Base-by-base conservation (phyloP, 257 asterid species). In the Schizonepeta tenuifolia region DNA sequence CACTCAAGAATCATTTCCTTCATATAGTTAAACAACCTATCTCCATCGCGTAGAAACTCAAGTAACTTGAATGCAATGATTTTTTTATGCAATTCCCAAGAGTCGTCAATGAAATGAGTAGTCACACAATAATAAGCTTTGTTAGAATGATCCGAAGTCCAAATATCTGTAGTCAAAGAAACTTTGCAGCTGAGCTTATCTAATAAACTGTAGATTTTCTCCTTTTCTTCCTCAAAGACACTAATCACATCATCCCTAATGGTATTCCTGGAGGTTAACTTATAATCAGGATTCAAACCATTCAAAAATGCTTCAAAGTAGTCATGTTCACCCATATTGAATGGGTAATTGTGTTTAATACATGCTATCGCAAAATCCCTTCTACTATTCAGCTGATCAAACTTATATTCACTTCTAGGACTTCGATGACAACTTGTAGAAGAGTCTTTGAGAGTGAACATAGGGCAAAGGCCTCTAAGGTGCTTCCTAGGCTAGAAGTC, bases 241-340 rank as follows among this genome's bases (percentile, higher is more conserved):
- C 17, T 17, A 38, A 70, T 3, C 55, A 40, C 57, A 55, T 40
- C 57, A 24, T 18, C 10, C 18, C 55, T 13, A 53, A 70, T 57
- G 1, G 46, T 70, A 9, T 70, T 70, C 18, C 46, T 28, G 0
- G 50, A 55, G 0, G 57, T 28, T 1, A 56, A 17, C 3, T 11
- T 24, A 4, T 21, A 41, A 12, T 40, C 17, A 2, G 17, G 67
- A 21, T 70, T 21, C 18, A 70, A n/a, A 40, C 57, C 40, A 18
- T 56, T 55, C 26, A 24, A 28, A 21, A 24, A 51, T 0, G 0
- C 6, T 9, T 47, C 47, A n/a, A 67, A 67, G 6, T 53, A 38
- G 0, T 69, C 74, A 54, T 69, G 74, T 2, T 69, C 41, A 10
- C 15, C 65, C 0, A 69, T 55, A 4, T 69, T 69, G n/a, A 69